A percentile compares a stretch with the other conserved stretches of the same genome.
phyloP scores from a whole-genome alignment of 2,329 filamentous ascomycete genomes.

The Didymella lethalis region DNA sequence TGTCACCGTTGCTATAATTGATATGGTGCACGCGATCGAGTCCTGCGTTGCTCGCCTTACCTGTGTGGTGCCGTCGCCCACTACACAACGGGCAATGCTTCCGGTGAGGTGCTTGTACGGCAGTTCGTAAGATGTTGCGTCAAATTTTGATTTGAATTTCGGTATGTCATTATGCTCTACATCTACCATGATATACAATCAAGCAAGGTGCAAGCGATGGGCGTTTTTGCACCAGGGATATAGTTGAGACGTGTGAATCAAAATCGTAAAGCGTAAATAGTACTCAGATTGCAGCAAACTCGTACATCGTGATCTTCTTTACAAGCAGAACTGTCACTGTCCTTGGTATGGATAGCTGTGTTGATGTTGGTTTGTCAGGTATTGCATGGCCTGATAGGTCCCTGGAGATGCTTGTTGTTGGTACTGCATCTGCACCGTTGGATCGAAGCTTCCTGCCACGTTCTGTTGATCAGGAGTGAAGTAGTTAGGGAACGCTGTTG shows the following conservation, averaged over 20 bases:
- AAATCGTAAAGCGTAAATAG: conserved; percentile 9
- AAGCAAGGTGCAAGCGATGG: conserved; percentile 11
- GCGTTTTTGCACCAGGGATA: conserved; percentile 20
- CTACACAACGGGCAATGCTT: conserved; percentile 1
- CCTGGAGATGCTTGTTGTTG: conserved; percentile 30
- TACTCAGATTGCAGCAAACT: neutral
- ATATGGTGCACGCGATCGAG: conserved; percentile 16
- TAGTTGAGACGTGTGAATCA: conserved; percentile 5
- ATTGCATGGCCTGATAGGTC: conserved; percentile 46
- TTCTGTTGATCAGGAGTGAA: conserved; percentile 42
- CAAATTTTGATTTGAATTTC: neutral
- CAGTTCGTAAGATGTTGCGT: neutral
- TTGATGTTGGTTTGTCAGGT: conserved; percentile 40
- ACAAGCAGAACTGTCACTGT: neutral
- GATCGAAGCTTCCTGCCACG: conserved; percentile 40
- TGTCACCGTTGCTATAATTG: conserved; percentile 10
- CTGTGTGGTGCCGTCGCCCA: neutral
- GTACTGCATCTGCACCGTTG: conserved; percentile 39
- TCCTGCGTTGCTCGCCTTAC: conserved; percentile 15
- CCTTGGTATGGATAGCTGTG: conserved; percentile 39
- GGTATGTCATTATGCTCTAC: conserved; percentile 12
- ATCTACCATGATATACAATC: conserved; percentile 9
- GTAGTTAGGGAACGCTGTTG: conserved; percentile 45
- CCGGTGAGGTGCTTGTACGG: neutral
- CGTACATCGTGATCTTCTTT: neutral